A percentile compares a stretch with the other conserved stretches of the same genome.
Evolutionary conservation across 2,329 filamentous ascomycete genomes (phyloP).

Genomic region (Cladophialophora immunda): DNA sequence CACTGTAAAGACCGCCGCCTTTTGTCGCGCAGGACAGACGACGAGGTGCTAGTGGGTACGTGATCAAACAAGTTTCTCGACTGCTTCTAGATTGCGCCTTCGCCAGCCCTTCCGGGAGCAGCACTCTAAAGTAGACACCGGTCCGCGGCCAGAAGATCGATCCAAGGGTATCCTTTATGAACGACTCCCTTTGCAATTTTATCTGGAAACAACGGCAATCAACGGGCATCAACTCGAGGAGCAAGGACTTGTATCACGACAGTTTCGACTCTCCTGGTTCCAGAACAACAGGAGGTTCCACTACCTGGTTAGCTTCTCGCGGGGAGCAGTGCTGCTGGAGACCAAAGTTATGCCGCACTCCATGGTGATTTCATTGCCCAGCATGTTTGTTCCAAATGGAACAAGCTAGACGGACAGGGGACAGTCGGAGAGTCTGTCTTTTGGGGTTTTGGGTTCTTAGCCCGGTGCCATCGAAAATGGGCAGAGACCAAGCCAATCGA

Average conservation of each 20-base stretch:
- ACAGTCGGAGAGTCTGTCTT: neutral
- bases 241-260: neutral
- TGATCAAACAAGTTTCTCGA: neutral
- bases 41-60: neutral
- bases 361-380: constrained; percentile 1
- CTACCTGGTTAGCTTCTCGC: constrained; percentile 20
- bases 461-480: constrained; percentile 17
- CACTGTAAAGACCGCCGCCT: neutral
- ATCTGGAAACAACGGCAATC: neutral
- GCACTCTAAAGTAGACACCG: neutral
- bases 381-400: neutral
- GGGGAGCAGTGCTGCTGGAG: constrained; percentile 11
- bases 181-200: constrained; percentile 1
- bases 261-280: constrained; percentile 6
- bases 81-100: neutral
- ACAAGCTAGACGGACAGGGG: neutral
- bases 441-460: neutral
- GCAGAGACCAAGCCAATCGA: constrained; percentile 28
- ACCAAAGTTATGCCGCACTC: constrained; percentile 1
- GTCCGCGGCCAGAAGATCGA: neutral
- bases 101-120: neutral
- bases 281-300: constrained; percentile 13
- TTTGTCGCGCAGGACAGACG: neutral
- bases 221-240: neutral
- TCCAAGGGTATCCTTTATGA: neutral